Conservation (phyloP, 768 basidiomycete species). For the Auriscalpium orientale region DNA sequence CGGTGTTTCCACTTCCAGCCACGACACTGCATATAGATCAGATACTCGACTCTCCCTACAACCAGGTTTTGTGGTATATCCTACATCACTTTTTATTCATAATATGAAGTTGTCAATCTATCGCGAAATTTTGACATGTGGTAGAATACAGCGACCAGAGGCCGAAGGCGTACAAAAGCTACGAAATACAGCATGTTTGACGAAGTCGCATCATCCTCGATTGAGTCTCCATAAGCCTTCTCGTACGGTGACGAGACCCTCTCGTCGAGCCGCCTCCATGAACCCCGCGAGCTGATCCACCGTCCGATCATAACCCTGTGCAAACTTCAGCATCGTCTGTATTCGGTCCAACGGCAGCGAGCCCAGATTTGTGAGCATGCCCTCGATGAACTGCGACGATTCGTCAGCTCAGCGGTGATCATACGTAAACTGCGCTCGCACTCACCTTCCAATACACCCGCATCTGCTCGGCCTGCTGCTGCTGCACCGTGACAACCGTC, state of each 20-base stretch:
- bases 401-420: not conserved
- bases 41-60: too few relatives aligned
- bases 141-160: too few relatives aligned
- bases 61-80: too few relatives aligned
- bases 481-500: slow-evolving; percentile 50
- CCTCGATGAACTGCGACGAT: slow-evolving; percentile 69
- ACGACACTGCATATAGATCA: too few relatives aligned
- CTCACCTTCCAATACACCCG: slow-evolving; percentile 79
- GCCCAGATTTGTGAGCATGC: slow-evolving; percentile 86
- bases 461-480: slow-evolving; percentile 82
- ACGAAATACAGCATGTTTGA: too few relatives aligned
- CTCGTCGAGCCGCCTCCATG: slow-evolving; percentile 73
- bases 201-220: slow-evolving; percentile 5
- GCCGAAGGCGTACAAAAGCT: too few relatives aligned
- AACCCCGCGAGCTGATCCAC: slow-evolving; percentile 72
- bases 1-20: too few relatives aligned
- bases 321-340: slow-evolving; percentile 81
- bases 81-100: too few relatives aligned
- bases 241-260: slow-evolving; percentile 63
- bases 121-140: too few relatives aligned
- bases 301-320: slow-evolving; percentile 74
- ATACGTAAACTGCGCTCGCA: slow-evolving; percentile 9
- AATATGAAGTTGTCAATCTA: too few relatives aligned
- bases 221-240: slow-evolving; percentile 66
- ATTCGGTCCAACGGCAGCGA: slow-evolving; percentile 72